Evolutionary conservation across 176 grass and related monocot species (phyloP).

Genomic region (Oryza glumipatula): DNA sequence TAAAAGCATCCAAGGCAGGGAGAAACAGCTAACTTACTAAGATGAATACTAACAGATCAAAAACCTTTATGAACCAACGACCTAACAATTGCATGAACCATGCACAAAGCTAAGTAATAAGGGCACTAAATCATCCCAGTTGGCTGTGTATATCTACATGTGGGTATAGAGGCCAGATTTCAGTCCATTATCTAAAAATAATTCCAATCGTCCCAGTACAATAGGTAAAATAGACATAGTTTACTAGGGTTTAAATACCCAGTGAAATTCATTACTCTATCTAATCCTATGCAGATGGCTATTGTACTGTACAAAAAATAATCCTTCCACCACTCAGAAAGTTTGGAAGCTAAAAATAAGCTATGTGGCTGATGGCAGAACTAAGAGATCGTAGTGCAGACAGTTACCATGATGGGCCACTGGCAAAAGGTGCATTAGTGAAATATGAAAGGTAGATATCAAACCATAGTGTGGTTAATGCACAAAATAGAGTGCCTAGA

Average conservation of each 20-base stretch:
- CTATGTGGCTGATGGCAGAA: not conserved
- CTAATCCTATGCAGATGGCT: not conserved
- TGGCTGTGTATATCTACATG: too few relatives aligned
- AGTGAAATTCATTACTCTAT: not conserved
- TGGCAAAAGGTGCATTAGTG: conserved; percentile 20
- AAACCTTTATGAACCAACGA: not conserved
- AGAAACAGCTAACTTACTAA: not conserved
- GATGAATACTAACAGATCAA: not conserved
- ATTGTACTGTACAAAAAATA: not conserved
- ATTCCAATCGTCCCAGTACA: not conserved
- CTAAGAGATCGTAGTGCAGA: not conserved
- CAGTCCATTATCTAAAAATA: too few relatives aligned
- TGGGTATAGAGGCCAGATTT: too few relatives aligned
- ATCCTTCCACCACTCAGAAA: not conserved
- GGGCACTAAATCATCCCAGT: conserved; percentile 7
- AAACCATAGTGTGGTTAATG: not conserved
- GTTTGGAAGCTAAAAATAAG: not conserved
- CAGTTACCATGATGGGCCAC: not conserved
- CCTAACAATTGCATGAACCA: conserved; percentile 19
- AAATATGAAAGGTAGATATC: not conserved
- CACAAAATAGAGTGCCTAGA: not conserved
- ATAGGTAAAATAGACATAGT: conserved; percentile 14
- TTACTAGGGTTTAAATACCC: not conserved
- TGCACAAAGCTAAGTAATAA: conserved; percentile 11
- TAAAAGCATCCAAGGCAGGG: not conserved